These are phyloP conservation scores for Chimonanthus salicifolius DNA, from an alignment of 164 flowering plant species.

Conservation along the genomic window DNA sequence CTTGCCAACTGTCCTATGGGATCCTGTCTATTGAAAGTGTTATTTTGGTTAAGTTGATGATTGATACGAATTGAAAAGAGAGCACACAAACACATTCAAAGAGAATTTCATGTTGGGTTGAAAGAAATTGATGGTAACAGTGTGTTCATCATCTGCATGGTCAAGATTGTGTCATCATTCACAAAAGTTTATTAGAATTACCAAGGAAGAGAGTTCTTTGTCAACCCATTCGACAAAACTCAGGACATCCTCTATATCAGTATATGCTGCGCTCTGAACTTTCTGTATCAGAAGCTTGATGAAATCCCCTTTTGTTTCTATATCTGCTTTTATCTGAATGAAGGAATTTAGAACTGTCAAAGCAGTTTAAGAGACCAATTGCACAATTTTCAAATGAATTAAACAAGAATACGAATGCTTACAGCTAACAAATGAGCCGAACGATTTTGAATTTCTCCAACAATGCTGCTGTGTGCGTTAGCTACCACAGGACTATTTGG, in stretches of 20 bases:
- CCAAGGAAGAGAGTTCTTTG: conserved; percentile 58
- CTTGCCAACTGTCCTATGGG: too few species aligned
- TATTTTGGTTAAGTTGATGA: not conserved
- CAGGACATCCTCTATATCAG: conserved; percentile 52
- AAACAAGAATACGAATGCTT: conserved; percentile 11
- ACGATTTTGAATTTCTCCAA: conserved; percentile 72
- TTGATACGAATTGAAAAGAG: not conserved
- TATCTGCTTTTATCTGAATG: conserved; percentile 47
- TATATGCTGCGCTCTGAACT: conserved; percentile 35
- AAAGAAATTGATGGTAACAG: not conserved
- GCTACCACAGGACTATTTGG: conserved; percentile 17
- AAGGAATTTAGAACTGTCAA: conserved; percentile 2
- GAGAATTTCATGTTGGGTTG: not conserved
- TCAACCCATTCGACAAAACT: conserved; percentile 68
- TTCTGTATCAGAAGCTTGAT: conserved; percentile 51
- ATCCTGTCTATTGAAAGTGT: not conserved
- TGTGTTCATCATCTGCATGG: not conserved
- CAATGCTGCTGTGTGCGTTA: conserved; percentile 66
- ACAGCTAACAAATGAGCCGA: conserved; percentile 69
- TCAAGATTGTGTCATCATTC: not conserved
- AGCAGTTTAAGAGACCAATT: not conserved
- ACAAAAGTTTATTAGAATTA: conserved; percentile 16
- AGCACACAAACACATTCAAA: not conserved
- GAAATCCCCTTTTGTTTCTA: conserved; percentile 65
- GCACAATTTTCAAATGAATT: not conserved